phyloP scores from a whole-genome alignment of 768 basidiomycete genomes.

The Guyanaporus albipodus region DNA sequence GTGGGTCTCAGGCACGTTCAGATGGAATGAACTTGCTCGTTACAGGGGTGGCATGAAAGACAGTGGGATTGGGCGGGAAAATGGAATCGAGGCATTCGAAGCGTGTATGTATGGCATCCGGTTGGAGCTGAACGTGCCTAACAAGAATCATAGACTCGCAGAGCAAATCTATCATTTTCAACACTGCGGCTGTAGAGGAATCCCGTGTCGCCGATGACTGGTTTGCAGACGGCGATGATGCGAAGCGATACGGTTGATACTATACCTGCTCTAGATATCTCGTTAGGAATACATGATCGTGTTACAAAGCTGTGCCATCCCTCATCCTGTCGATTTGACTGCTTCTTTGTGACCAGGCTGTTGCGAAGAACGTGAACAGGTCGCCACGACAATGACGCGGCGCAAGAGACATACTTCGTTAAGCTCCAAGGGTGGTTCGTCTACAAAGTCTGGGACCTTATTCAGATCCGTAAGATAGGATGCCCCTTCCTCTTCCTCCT shows the following conservation, averaged over 20 bases:
- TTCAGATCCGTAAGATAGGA: constrained; percentile 86
- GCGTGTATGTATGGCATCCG: constrained; percentile 49
- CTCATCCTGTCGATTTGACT: constrained; percentile 45
- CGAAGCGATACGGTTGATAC: constrained; percentile 61
- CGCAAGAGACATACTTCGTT: constrained; percentile 45
- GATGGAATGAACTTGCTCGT: constrained; percentile 3
- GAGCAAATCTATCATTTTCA: constrained; percentile 77
- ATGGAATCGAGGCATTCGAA: constrained; percentile 77
- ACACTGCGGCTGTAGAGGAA: constrained; percentile 61
- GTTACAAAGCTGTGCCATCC: constrained; percentile 2
- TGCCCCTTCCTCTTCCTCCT: constrained; percentile 86
- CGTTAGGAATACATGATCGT: constrained; percentile 18
- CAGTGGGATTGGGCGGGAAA: constrained; percentile 84
- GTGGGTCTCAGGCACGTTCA: not conserved
- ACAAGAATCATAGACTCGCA: constrained; percentile 59
- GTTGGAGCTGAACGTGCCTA: not conserved
- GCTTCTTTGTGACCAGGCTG: constrained; percentile 52
- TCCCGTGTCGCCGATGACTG: constrained; percentile 66
- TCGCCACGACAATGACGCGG: not conserved
- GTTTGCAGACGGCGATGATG: constrained; percentile 58
- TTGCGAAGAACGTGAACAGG: constrained; percentile 2
- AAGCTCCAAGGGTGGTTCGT: constrained; percentile 75
- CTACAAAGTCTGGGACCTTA: constrained; percentile 89
- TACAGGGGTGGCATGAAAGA: constrained; percentile 88
- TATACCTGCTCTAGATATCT: no score